phyloP scores from a whole-genome alignment of 345 rosid genomes.

The Heritiera littoralis region DNA sequence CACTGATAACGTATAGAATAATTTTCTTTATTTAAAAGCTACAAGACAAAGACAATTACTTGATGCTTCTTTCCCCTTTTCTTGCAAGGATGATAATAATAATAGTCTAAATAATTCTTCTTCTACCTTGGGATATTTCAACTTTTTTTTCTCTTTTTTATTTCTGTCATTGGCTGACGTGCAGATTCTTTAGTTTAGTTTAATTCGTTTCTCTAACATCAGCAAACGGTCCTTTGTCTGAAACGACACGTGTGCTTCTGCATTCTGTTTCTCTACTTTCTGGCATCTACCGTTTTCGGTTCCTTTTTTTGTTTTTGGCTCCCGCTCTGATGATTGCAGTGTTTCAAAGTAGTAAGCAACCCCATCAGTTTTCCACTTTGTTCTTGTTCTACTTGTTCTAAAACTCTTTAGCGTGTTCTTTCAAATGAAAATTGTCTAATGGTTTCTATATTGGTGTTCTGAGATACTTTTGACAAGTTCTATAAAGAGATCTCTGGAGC shows the following conservation, averaged over 20 bases:
- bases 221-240: background rate
- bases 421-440: too few relatives aligned
- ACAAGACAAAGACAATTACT: background rate
- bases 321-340: background rate
- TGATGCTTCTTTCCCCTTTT: background rate
- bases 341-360: constrained; percentile 23
- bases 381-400: background rate
- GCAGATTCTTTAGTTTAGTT: constrained; percentile 20
- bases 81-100: too few relatives aligned
- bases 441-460: background rate
- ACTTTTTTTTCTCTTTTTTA: background rate
- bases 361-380: background rate
- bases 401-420: background rate
- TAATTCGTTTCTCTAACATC: constrained; percentile 15
- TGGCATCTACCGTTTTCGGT: background rate
- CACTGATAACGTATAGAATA: too few relatives aligned
- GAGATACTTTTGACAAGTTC: background rate
- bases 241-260: constrained; percentile 22
- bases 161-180: constrained; percentile 6
- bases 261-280: background rate
- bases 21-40: background rate
- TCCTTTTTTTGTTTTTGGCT: background rate
- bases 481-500: background rate
- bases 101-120: background rate
- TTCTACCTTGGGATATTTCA: background rate